Base-by-base conservation (phyloP, 1,139 yeast genomes). In the Magnusiomyces ingens region DNA sequence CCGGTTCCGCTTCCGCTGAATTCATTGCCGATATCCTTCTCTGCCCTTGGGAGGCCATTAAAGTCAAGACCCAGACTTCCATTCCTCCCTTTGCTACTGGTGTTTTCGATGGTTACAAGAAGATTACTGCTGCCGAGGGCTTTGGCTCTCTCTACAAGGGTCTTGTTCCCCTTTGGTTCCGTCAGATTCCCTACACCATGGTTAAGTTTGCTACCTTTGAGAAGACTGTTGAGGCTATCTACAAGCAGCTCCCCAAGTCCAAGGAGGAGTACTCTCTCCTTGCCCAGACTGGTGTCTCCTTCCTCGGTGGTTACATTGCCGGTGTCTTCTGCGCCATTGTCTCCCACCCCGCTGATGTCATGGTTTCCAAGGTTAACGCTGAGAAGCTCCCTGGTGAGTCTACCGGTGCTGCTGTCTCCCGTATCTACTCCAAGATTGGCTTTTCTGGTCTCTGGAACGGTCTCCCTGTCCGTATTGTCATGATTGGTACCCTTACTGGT, bases 111-210 rank as follows among this genome's bases (percentile, higher is more conserved):
- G 94, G 93, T 22, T 79, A 82, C 80, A 69, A 70, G 59, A 85
- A 84, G 72, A 77, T 84, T 62, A 74, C 79, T 51, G 81, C 84
- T 13, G 67, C 74, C 21, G 94, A 84, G 69, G 95, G 95, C 15
- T 52, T 82, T 57, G 79, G 75, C 17, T 90, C 70, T 17, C 76
- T 91, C 55, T 91, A 89, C 75, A 85, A 86, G 67, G 97, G 97
- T 51, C 74, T 91, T 57, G 83, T 81, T 12, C 97, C 98, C 37
- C 77, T 91, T 63, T 90, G 97, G 97, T 81, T 83, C 59, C 84
- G 97, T 75, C 97, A 91, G 71, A 85, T 91, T 61, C 97, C 97
- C 22, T 91, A 91, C 75, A 91, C 97, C 43, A 90, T 90, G 96
- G 94, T 87, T 58, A 91, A 91, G 73, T 91, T 91, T 72, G 91